Evolutionary conservation across 78 protist species (phyloP).

Genomic region (Paratrimastix pyriformis): DNA sequence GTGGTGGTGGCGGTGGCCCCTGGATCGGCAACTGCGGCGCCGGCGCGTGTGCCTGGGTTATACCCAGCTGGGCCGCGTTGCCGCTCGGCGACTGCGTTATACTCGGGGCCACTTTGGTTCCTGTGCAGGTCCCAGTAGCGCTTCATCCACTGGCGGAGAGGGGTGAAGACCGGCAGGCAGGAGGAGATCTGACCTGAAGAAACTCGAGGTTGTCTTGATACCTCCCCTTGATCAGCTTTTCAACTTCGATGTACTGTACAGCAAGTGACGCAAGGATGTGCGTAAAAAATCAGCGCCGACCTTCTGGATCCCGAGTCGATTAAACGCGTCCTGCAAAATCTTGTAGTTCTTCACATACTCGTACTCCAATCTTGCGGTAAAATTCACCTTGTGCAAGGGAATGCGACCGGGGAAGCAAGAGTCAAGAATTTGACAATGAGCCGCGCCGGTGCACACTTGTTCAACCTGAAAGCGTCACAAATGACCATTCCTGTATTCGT

Average conservation of each 20-base stretch:
- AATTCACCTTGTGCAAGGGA: conserved; percentile 43
- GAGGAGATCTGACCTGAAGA: conserved; percentile 48
- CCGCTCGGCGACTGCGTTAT: not conserved
- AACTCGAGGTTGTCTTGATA: conserved; percentile 82
- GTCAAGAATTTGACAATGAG: conserved; percentile 55
- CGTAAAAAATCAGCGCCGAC: no score
- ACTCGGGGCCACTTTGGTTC: not conserved
- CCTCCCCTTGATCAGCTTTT: conserved; percentile 55
- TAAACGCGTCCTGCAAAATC: conserved; percentile 54
- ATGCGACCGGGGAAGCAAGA: conserved; percentile 33
- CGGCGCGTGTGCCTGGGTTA: not conserved
- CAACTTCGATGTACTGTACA: conserved; percentile 48
- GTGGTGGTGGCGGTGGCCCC: not conserved
- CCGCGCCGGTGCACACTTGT: conserved; percentile 48
- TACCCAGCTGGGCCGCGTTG: not conserved
- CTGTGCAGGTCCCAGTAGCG: conserved; percentile 18
- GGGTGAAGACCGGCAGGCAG: no score
- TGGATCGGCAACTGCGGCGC: not conserved
- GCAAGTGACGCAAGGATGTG: not conserved
- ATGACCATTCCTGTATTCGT: not conserved
- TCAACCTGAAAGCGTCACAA: no score
- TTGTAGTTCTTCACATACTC: conserved; percentile 69
- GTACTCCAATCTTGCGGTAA: conserved; percentile 59
- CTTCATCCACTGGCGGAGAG: no score
- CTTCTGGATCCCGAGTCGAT: conserved; percentile 43